Evolutionary conservation across 495 filamentous ascomycete species (phyloP).

Genomic region (Neurospora sp.): DNA sequence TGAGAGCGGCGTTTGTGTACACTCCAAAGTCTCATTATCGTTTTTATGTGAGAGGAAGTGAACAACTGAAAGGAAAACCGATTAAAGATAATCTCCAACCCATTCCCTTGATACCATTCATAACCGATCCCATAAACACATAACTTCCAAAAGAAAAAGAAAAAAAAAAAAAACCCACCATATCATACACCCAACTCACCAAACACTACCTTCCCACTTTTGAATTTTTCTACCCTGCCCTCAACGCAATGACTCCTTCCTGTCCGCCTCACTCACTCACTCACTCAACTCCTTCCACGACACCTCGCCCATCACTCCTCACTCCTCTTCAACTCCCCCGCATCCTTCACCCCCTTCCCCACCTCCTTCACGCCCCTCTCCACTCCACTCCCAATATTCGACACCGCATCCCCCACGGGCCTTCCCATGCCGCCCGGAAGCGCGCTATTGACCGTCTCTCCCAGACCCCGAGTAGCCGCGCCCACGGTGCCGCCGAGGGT

Average conservation of each 20-base stretch:
- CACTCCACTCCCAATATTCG: constrained; percentile 43
- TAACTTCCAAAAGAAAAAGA: background rate
- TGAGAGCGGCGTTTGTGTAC: background rate
- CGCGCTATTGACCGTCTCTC: constrained; percentile 49
- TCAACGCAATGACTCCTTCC: too few species aligned
- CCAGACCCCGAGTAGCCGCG: constrained; percentile 49
- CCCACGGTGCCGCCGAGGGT: constrained; percentile 58
- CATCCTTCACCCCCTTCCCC: constrained; percentile 51
- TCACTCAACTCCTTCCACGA: too few species aligned
- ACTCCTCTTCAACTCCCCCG: constrained; percentile 45
- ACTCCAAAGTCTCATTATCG: background rate
- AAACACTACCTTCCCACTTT: background rate
- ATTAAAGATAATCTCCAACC: background rate
- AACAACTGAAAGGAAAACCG: background rate
- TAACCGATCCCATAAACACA: background rate
- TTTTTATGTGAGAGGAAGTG: background rate
- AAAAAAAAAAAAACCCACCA: too few species aligned
- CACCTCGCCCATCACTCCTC: background rate
- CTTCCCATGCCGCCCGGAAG: constrained; percentile 46
- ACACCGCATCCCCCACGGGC: constrained; percentile 51
- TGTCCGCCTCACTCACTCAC: too few species aligned
- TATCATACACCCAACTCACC: background rate
- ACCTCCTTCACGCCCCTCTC: constrained; percentile 44
- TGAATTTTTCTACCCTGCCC: too few species aligned
- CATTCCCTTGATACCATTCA: background rate